Percentiles rank a stretch among this genome's conserved stretches.
Evolutionary conservation across 768 basidiomycete genomes (phyloP).

Genomic region (Hypsizygus marmoreus): DNA sequence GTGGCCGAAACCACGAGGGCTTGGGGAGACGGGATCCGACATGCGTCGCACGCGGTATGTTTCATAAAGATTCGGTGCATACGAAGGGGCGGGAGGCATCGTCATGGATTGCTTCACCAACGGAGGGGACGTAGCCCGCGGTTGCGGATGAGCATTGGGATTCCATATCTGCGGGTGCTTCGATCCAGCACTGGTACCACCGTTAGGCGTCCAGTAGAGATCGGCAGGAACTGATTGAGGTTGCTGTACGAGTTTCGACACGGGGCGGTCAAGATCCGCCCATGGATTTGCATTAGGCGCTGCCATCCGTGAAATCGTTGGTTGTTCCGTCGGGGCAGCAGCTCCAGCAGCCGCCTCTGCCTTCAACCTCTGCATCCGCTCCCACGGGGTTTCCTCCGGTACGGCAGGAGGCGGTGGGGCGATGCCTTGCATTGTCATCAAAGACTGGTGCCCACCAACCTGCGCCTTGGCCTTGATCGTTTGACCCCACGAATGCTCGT

Average conservation of each 20-base stretch:
- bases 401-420: background rate
- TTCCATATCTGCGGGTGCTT: slow-evolving; percentile 15
- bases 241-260: slow-evolving; percentile 6
- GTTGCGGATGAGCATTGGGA: slow-evolving; percentile 1
- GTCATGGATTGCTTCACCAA: slow-evolving; percentile 2
- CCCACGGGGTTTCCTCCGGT: slow-evolving; percentile 17
- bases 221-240: slow-evolving; percentile 4
- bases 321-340: background rate
- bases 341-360: background rate
- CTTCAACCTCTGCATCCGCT: slow-evolving; percentile 12
- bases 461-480: slow-evolving; percentile 2
- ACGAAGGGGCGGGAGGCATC: too few species aligned
- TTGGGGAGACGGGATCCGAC: slow-evolving; percentile 31
- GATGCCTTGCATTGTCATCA: too few species aligned
- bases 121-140: too few species aligned
- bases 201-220: slow-evolving; percentile 18
- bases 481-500: too few species aligned
- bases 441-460: too few species aligned
- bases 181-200: background rate
- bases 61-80: slow-evolving; percentile 5
- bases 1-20: slow-evolving; percentile 14
- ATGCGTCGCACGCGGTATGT: slow-evolving; percentile 26
- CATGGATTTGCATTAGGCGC: slow-evolving; percentile 8
- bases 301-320: slow-evolving; percentile 5
- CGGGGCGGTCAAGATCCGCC: slow-evolving; percentile 5